phyloP scores from a whole-genome alignment of 2,329 filamentous ascomycete genomes.

The Pestalotiopsis sp. region DNA sequence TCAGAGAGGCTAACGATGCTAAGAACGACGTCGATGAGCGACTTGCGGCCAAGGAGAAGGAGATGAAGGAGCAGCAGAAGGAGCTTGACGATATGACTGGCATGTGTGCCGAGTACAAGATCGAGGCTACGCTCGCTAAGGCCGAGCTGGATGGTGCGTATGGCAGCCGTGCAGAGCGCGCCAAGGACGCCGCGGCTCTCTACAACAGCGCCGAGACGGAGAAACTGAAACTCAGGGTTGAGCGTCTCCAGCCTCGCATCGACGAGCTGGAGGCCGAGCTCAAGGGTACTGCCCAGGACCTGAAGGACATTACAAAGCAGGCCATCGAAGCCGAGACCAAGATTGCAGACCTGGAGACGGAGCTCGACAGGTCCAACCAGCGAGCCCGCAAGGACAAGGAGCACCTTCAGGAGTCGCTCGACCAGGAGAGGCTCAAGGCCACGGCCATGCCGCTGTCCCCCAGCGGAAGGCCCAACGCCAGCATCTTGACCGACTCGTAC shows the following conservation, averaged over 20 bases:
- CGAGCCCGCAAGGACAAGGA: slow-evolving; percentile 32
- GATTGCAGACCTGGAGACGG: slow-evolving; percentile 30
- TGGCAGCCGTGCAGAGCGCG: slow-evolving; percentile 58
- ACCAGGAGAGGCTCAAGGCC: slow-evolving; percentile 28
- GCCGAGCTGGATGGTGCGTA: slow-evolving; percentile 64
- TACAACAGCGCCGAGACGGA: slow-evolving; percentile 44
- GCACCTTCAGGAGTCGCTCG: slow-evolving; percentile 31
- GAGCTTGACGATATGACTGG: slow-evolving; percentile 40
- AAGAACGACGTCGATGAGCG: slow-evolving; percentile 29
- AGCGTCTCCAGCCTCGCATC: slow-evolving; percentile 53
- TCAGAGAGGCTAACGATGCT: slow-evolving; percentile 32
- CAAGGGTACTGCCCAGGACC: slow-evolving; percentile 41
- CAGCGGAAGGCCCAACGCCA: slow-evolving; percentile 26
- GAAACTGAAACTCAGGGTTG: slow-evolving; percentile 39
- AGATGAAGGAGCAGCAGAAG: slow-evolving; percentile 40
- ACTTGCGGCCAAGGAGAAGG: slow-evolving; percentile 33
- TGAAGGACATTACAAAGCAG: slow-evolving; percentile 32
- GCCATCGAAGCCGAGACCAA: slow-evolving; percentile 34
- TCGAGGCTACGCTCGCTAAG: slow-evolving; percentile 59
- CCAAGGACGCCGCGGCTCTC: slow-evolving; percentile 55
- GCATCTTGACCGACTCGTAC: slow-evolving; percentile 33
- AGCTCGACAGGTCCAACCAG: slow-evolving; percentile 28
- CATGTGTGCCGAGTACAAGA: slow-evolving; percentile 61
- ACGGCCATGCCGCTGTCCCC: slow-evolving; percentile 26
- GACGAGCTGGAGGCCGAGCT: slow-evolving; percentile 67